Conservation (phyloP, 2,329 filamentous ascomycete genomes). For the Sclerotiophoma versabilis region DNA sequence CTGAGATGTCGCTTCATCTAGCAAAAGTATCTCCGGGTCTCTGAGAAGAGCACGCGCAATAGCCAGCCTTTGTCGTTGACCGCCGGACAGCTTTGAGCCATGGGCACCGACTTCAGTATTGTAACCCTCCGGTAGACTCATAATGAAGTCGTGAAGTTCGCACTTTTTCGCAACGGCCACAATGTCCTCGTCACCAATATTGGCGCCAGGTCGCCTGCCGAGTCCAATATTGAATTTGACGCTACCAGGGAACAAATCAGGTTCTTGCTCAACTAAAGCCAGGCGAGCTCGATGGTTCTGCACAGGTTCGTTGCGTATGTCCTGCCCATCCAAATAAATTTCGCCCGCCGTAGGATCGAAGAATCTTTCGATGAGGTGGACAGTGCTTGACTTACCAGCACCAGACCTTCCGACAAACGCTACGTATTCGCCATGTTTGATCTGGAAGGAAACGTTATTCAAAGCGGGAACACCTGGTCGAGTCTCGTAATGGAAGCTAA, state of each 20-base stretch:
- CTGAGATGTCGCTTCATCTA: conserved; percentile 57
- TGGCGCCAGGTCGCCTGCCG: conserved; percentile 42
- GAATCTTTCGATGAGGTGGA: conserved; percentile 57
- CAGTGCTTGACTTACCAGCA: conserved; percentile 55
- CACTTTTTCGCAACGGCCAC: conserved; percentile 50
- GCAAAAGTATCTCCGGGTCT: conserved; percentile 55
- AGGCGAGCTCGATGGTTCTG: conserved; percentile 49
- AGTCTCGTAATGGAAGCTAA: conserved; percentile 44
- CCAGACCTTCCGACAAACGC: conserved; percentile 56
- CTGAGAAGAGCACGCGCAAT: conserved; percentile 56
- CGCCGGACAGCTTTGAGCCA: conserved; percentile 54
- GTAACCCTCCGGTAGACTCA: conserved; percentile 56
- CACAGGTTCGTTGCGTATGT: conserved; percentile 51
- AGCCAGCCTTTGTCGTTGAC: conserved; percentile 56
- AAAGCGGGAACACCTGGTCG: conserved; percentile 43
- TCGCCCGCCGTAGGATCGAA: conserved; percentile 52
- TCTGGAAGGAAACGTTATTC: conserved; percentile 49
- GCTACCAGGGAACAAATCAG: conserved; percentile 55
- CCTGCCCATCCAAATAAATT: conserved; percentile 51
- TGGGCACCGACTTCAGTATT: conserved; percentile 55
- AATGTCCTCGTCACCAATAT: conserved; percentile 37
- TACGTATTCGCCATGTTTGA: conserved; percentile 47
- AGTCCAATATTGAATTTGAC: conserved; percentile 55
- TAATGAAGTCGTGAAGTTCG: conserved; percentile 57
- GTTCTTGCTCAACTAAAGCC: conserved; percentile 55